Evolutionary conservation across 495 filamentous ascomycete genomes (phyloP), one percentile per base, ranked within the genome.

Genomic region (Lindgomyces ingoldianus): DNA sequence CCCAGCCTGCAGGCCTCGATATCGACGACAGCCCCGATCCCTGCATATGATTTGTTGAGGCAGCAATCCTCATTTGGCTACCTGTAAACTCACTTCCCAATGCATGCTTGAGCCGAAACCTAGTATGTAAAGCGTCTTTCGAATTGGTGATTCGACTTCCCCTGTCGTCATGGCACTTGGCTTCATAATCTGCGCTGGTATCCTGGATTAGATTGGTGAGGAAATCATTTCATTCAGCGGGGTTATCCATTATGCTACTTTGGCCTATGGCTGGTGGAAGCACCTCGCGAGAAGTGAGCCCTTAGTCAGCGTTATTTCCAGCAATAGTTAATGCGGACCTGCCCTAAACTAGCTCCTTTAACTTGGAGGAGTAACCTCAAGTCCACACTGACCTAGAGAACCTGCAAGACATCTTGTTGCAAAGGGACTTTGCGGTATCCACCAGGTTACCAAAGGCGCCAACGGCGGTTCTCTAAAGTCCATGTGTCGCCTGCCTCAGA

Each of bases 201-300:
- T 45, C 6, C 46, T 60, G 1, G 29, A 21, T 19, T 45, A 60
- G 57, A 24, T 60, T n/a, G 44, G 57, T 25, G 11, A 50, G 4
- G 57, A 50, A 10, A 55, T 50, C 16, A 19, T 55, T 4, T n/a
- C 14, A 6, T 21, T 60, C 4, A 48, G 27, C 11, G 27, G 29
- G 2, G 57, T 45, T 8, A 12, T 22, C 19, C 57, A 60, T 4
- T 21, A 50, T 14, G 44, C 57, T n/a, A 50, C 57, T 51, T 42
- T 42, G 14, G 57, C 57, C 25, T 60, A 51, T n/a, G 57, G 57
- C 21, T 60, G 57, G 57, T 51, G 30, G 30, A 60, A 60, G 21
- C 14, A 14, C 14, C n/a, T n/a, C 2, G 57, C 49, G 21, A n/a
- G 57, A 18, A 27, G 22, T 12, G 29, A 60, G 25, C 51, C 57